These are phyloP conservation scores for Acorus gramineus DNA, from an alignment of 106 monocot genomes.

Conservation along the genomic window DNA sequence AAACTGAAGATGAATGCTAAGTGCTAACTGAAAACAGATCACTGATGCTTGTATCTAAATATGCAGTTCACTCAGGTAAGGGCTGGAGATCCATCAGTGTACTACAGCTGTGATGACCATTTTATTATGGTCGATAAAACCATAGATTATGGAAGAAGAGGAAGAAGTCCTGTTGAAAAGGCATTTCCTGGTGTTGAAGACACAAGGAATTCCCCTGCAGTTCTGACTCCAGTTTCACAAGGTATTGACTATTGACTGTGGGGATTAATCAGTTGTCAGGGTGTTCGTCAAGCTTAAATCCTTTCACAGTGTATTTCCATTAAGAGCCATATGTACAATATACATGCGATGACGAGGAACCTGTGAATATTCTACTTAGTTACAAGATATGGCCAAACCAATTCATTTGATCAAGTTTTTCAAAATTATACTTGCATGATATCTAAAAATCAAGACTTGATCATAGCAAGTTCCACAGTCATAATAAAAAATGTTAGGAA, in stretches of 20 bases:
- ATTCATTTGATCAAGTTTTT: too few species aligned
- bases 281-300: too few species aligned
- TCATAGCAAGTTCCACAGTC: too few species aligned
- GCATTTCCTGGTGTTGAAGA: slow-evolving; percentile 9
- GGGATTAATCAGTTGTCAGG: background rate
- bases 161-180: slow-evolving; percentile 7
- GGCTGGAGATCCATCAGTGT: slow-evolving; percentile 41
- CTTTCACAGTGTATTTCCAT: too few species aligned
- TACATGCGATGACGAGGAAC: too few species aligned
- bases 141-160: slow-evolving; percentile 44
- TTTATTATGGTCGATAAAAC: slow-evolving; percentile 70
- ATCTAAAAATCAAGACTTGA: too few species aligned
- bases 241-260: slow-evolving; percentile 21
- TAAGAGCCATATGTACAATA: too few species aligned
- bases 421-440: too few species aligned
- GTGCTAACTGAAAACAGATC: background rate
- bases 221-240: slow-evolving; percentile 9
- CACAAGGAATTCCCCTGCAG: slow-evolving; percentile 3
- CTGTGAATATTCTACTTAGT: too few species aligned
- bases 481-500: too few species aligned
- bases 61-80: slow-evolving; percentile 30
- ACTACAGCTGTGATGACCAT: slow-evolving; percentile 66
- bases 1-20: too few species aligned
- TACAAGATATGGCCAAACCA: too few species aligned
- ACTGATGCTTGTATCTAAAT: background rate